Evolutionary conservation across 345 rosid species (phyloP).

Genomic region (Moricandia arvensis): DNA sequence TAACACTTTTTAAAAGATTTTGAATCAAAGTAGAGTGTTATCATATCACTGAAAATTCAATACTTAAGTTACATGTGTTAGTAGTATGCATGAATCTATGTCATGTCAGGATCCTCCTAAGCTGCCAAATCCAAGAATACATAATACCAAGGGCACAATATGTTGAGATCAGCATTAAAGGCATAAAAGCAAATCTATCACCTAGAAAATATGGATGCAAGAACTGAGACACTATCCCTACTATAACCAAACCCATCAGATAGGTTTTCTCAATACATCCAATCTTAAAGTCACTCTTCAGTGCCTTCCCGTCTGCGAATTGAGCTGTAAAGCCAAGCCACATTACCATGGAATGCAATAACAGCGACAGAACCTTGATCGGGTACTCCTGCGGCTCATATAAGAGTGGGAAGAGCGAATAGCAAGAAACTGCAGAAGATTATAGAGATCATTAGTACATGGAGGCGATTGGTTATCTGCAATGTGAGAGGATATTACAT

Average conservation of each 20-base stretch:
- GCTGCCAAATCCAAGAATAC: slow-evolving; percentile 94
- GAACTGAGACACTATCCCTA: slow-evolving; percentile 73
- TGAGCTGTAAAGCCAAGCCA: slow-evolving; percentile 55
- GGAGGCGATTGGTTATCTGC: neutral
- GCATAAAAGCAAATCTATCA: slow-evolving; percentile 67
- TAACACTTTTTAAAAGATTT: too few relatives aligned
- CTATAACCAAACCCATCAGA: slow-evolving; percentile 56
- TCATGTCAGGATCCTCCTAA: slow-evolving; percentile 42
- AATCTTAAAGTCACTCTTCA: slow-evolving; percentile 40
- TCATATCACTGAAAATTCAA: too few relatives aligned
- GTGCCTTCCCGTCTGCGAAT: slow-evolving; percentile 23
- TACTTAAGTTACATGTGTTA: neutral
- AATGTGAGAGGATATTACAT: neutral
- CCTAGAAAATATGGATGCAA: slow-evolving; percentile 68
- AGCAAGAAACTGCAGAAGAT: slow-evolving; percentile 66
- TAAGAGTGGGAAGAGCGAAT: slow-evolving; percentile 79
- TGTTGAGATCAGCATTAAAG: slow-evolving; percentile 71
- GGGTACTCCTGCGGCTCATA: slow-evolving; percentile 76
- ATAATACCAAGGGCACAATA: slow-evolving; percentile 64
- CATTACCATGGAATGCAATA: slow-evolving; percentile 54
- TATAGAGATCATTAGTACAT: slow-evolving; percentile 3
- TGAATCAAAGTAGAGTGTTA: neutral
- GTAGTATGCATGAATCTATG: neutral
- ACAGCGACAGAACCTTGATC: slow-evolving; percentile 65
- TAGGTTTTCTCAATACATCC: slow-evolving; percentile 54